A percentile compares a stretch with the other conserved stretches of the same genome.
Conservation (phyloP, 352 stramenopile species). For the Globisporangium iwayamae region DNA sequence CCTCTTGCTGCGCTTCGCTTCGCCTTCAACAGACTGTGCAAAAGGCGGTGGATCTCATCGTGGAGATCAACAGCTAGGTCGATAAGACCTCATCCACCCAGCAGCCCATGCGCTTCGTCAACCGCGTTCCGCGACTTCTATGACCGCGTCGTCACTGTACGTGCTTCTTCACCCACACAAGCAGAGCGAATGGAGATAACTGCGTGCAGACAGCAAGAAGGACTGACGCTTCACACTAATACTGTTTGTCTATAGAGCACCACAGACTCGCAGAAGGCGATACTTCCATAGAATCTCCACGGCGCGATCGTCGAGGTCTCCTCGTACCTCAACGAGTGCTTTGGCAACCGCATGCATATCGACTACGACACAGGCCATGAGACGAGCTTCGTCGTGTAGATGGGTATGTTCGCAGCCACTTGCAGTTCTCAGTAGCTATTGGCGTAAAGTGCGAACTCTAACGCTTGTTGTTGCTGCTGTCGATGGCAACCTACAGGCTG, state of each 20-base stretch:
- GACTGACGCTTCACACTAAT: not conserved
- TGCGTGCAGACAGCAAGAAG: not conserved
- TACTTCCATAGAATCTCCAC: conserved; percentile 56
- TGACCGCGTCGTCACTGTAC: conserved; percentile 72
- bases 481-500: conserved; percentile 32
- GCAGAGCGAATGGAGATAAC: too few relatives aligned
- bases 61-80: conserved; percentile 82
- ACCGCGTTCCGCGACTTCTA: conserved; percentile 93
- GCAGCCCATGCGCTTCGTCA: conserved; percentile 94
- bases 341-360: conserved; percentile 95
- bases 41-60: conserved; percentile 55
- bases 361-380: conserved; percentile 99
- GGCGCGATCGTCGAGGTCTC: conserved; percentile 89
- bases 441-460: not conserved
- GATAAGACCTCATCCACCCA: conserved; percentile 90
- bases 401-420: conserved; percentile 48
- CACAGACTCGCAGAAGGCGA: conserved; percentile 46
- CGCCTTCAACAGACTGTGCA: conserved; percentile 53
- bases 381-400: conserved; percentile 96
- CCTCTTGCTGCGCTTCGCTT: not conserved
- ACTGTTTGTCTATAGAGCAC: conserved; percentile 30
- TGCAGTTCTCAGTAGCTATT: conserved; percentile 16
- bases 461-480: not conserved
- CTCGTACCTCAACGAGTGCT: conserved; percentile 94
- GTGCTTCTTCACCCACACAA: not conserved